Conservation (phyloP, 83 land plant genomes). For the Picea abies region DNA sequence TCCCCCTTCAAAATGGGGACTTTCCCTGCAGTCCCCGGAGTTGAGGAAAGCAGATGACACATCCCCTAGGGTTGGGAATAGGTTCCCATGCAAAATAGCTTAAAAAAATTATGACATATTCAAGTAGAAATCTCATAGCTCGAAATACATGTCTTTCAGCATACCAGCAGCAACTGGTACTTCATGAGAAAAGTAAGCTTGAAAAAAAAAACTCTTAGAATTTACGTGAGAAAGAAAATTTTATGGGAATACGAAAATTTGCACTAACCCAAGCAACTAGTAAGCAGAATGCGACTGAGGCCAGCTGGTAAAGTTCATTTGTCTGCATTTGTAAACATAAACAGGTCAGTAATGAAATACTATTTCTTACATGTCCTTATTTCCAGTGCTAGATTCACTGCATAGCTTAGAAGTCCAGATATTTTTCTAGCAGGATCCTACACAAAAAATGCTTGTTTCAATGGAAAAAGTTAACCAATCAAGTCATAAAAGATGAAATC, state of each 20-base stretch:
- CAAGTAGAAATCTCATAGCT: too few relatives aligned
- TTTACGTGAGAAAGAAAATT: background rate
- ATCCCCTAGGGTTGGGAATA: too few relatives aligned
- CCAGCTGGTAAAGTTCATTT: slow-evolving; percentile 96
- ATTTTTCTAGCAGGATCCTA: background rate
- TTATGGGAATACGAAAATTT: background rate
- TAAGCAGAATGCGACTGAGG: slow-evolving; percentile 96
- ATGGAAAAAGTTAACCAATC: background rate
- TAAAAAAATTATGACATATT: too few relatives aligned
- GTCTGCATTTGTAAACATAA: slow-evolving; percentile 56
- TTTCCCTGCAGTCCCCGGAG: too few relatives aligned
- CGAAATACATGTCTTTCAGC: too few relatives aligned
- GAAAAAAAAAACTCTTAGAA: background rate
- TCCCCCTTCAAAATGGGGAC: too few relatives aligned
- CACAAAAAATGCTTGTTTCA: background rate
- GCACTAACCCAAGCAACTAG: slow-evolving; percentile 83
- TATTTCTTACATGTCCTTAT: background rate
- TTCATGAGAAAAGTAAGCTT: background rate
- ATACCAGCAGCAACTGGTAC: background rate
- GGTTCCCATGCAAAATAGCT: too few relatives aligned
- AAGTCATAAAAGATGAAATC: background rate
- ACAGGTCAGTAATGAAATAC: background rate
- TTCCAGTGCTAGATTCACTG: background rate
- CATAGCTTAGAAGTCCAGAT: background rate
- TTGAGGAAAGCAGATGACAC: too few relatives aligned